Percentiles rank a stretch among this genome's conserved stretches.
These are phyloP conservation scores for Boletus semigastroideus DNA, from an alignment of 1,284 basidiomycete genomes.

Conservation along the genomic window DNA sequence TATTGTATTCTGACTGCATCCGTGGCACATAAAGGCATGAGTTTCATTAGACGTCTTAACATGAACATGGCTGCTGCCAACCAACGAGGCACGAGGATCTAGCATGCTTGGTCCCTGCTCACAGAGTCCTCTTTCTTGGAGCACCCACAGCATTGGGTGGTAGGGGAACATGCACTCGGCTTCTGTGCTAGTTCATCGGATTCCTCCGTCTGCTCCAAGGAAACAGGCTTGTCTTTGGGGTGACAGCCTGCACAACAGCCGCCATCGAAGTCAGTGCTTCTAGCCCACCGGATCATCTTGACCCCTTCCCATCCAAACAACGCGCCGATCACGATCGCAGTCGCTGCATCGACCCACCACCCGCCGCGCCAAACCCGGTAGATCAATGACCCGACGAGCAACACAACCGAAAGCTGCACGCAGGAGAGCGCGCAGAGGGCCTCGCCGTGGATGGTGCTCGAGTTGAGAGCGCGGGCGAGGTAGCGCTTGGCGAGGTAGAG, in stretches of 20 bases:
- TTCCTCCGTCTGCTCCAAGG: neutral
- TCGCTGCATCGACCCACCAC: conserved; percentile 49
- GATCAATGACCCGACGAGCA: conserved; percentile 37
- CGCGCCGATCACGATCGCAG: conserved; percentile 39
- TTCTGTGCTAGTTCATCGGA: neutral
- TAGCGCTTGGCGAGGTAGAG: conserved; percentile 47
- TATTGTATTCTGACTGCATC: conserved; percentile 13
- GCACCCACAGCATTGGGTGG: neutral
- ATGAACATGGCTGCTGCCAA: neutral
- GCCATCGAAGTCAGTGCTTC: conserved; percentile 37
- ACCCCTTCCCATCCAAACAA: conserved; percentile 44
- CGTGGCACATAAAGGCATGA: conserved; percentile 6
- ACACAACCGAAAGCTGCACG: conserved; percentile 35
- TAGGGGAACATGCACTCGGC: neutral
- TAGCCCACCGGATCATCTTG: conserved; percentile 42
- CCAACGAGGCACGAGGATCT: neutral
- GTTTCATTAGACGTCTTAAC: conserved; percentile 1
- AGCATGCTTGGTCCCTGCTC: neutral
- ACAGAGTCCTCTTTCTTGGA: neutral
- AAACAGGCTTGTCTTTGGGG: neutral
- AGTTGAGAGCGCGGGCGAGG: conserved; percentile 43
- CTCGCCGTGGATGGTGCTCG: conserved; percentile 44
- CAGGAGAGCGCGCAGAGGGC: conserved; percentile 39
- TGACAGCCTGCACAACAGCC: conserved; percentile 35
- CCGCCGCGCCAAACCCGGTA: conserved; percentile 42